Percentiles rank a stretch among this genome's conserved stretches.
phyloP scores from a whole-genome alignment of 2,329 filamentous ascomycete genomes.

The Trichoderma sp. region DNA sequence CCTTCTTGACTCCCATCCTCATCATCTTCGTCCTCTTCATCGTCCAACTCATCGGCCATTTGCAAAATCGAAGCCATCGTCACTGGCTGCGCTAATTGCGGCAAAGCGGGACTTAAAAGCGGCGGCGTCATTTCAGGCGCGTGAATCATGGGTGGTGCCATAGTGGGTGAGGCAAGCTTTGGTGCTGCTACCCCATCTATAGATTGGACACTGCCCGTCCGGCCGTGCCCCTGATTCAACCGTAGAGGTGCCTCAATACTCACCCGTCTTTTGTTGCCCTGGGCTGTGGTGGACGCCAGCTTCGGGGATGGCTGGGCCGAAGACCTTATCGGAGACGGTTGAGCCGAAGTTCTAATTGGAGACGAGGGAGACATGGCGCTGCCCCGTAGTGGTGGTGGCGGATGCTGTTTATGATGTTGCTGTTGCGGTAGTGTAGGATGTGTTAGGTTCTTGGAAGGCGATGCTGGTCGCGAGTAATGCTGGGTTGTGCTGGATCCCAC shows the following conservation, averaged over 20 bases:
- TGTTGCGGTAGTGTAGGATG: slow-evolving; percentile 23
- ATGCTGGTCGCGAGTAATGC: slow-evolving; percentile 44
- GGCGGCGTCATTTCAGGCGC: slow-evolving; percentile 35
- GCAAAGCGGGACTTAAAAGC: slow-evolving; percentile 25
- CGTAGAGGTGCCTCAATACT: slow-evolving; percentile 42
- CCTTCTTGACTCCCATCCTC: slow-evolving; percentile 20
- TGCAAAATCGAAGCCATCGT: slow-evolving; percentile 57
- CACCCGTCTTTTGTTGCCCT: slow-evolving; percentile 39
- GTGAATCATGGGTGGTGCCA: slow-evolving; percentile 33
- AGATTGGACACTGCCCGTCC: slow-evolving; percentile 39
- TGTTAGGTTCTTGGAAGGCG: slow-evolving; percentile 46
- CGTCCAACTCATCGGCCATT: slow-evolving; percentile 50
- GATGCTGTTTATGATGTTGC: slow-evolving; percentile 22
- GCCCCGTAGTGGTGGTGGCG: slow-evolving; percentile 22
- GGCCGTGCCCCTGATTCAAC: slow-evolving; percentile 37
- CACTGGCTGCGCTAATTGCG: slow-evolving; percentile 34
- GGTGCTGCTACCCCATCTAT: slow-evolving; percentile 38
- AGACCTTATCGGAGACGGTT: slow-evolving; percentile 28
- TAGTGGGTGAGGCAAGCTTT: slow-evolving; percentile 35
- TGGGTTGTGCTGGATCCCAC: slow-evolving; percentile 22
- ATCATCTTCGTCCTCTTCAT: slow-evolving; percentile 28
- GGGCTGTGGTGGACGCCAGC: slow-evolving; percentile 31
- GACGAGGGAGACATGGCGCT: slow-evolving; percentile 26
- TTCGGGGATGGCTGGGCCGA: slow-evolving; percentile 38
- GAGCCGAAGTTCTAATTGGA: slow-evolving; percentile 26